Evolutionary conservation across 1,139 yeast species (phyloP).

Genomic region (Hemisphaericaspora lyxosophila): DNA sequence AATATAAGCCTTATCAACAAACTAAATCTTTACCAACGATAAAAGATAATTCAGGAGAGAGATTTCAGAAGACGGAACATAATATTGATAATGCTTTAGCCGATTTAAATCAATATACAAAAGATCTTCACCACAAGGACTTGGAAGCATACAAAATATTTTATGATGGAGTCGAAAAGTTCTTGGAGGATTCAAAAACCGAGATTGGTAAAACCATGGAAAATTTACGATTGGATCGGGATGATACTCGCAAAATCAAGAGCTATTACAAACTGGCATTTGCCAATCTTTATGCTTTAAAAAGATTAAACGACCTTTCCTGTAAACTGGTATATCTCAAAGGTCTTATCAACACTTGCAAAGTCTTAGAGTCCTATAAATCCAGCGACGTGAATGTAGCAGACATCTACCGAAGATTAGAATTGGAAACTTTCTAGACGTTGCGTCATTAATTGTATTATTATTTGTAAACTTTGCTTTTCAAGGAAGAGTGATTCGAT

Average conservation of each 20-base stretch:
- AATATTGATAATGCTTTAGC: constrained; percentile 8
- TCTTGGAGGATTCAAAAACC: constrained; percentile 4
- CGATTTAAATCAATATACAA: constrained; percentile 1
- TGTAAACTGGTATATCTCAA: constrained; percentile 7
- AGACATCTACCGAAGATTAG: constrained; percentile 8
- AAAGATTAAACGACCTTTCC: constrained; percentile 9
- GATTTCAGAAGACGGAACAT: constrained; percentile 9
- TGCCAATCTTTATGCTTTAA: constrained; percentile 7
- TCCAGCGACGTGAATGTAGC: constrained; percentile 8
- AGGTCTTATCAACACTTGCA: constrained; percentile 11
- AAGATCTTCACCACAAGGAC: background rate
- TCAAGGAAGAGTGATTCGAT: no score
- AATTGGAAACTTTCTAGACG: constrained; percentile 1
- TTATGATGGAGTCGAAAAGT: constrained; percentile 2
- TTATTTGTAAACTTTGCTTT: no score
- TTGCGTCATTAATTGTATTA: background rate
- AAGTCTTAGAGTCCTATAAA: constrained; percentile 9
- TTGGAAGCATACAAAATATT: constrained; percentile 1
- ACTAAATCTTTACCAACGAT: background rate
- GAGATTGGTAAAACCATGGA: constrained; percentile 1
- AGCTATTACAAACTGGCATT: constrained; percentile 2
- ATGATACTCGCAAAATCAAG: background rate
- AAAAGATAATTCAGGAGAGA: background rate
- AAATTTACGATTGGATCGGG: background rate
- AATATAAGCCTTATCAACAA: background rate